Percentiles rank a stretch among this genome's conserved stretches.
phyloP scores from a whole-genome alignment of 805 yeast species.

The Barnettozyma sucrosica region DNA sequence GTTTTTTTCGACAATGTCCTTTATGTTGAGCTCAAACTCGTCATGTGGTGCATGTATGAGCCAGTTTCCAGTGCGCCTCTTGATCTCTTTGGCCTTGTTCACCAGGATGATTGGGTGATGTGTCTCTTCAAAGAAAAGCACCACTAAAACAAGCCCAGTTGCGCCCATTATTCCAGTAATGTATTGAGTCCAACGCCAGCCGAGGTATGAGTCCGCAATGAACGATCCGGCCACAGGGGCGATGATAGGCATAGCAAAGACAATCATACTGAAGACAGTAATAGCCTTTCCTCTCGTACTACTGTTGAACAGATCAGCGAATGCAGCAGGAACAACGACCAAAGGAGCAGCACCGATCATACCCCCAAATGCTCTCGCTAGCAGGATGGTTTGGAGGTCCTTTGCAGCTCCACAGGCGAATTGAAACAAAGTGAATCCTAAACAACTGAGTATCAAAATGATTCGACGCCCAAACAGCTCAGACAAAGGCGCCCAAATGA shows the following conservation, averaged over 20 bases:
- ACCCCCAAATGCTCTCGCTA: slow-evolving; percentile 78
- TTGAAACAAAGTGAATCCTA: slow-evolving; percentile 53
- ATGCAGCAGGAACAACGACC: slow-evolving; percentile 81
- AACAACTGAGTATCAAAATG: slow-evolving; percentile 49
- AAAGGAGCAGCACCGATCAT: slow-evolving; percentile 79
- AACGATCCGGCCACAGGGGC: slow-evolving; percentile 80
- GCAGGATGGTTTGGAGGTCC: slow-evolving; percentile 68
- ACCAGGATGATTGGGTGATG: slow-evolving; percentile 65
- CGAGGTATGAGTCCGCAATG: slow-evolving; percentile 51
- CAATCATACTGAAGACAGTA: slow-evolving; percentile 62
- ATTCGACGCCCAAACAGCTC: slow-evolving; percentile 69
- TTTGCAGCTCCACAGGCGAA: slow-evolving; percentile 77
- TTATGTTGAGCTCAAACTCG: slow-evolving; percentile 46
- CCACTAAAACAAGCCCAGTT: slow-evolving; percentile 33
- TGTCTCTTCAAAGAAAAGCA: slow-evolving; percentile 55
- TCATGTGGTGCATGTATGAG: slow-evolving; percentile 77
- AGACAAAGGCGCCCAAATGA: slow-evolving; percentile 86
- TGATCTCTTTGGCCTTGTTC: slow-evolving; percentile 54
- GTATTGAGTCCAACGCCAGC: slow-evolving; percentile 84
- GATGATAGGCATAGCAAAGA: slow-evolving; percentile 72
- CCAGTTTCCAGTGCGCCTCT: slow-evolving; percentile 74
- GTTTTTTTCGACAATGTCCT: slow-evolving; percentile 57
- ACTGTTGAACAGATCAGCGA: slow-evolving; percentile 74
- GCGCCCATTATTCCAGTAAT: slow-evolving; percentile 58
- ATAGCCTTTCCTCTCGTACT: slow-evolving; percentile 70